Percentiles rank a stretch among this genome's conserved stretches.
Evolutionary conservation across 495 filamentous ascomycete genomes (phyloP).

Genomic region (Venustampulla echinocandica): DNA sequence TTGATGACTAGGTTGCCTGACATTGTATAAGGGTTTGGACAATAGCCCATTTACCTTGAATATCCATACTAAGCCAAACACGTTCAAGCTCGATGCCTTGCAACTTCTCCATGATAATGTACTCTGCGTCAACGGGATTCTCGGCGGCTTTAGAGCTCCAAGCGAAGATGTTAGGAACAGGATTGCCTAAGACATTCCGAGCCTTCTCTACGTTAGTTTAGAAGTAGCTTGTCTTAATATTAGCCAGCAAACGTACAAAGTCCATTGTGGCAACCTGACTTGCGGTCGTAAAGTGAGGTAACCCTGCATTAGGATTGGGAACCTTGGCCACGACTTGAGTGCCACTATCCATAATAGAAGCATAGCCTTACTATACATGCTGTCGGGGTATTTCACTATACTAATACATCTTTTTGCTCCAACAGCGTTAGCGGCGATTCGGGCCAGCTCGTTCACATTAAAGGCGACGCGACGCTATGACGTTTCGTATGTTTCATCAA

Average conservation of each 20-base stretch:
- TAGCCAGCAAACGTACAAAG: not conserved
- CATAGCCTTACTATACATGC: slow-evolving; percentile 2
- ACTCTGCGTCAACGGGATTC: slow-evolving; percentile 1
- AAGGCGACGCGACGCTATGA: slow-evolving; percentile 29
- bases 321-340: slow-evolving; percentile 1
- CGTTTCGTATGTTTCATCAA: slow-evolving; percentile 28
- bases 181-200: not conserved
- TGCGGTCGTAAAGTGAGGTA: not conserved
- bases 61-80: not conserved
- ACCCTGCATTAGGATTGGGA: slow-evolving; percentile 3
- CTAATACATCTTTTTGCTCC: slow-evolving; percentile 24
- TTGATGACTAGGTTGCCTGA: not conserved
- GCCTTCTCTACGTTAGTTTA: not conserved
- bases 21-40: not conserved
- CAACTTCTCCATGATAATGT: slow-evolving; percentile 1
- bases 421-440: slow-evolving; percentile 26
- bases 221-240: not conserved
- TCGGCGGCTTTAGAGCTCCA: not conserved
- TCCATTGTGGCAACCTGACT: slow-evolving; percentile 3
- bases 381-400: slow-evolving; percentile 17
- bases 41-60: not conserved
- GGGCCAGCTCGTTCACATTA: slow-evolving; percentile 27
- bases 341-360: slow-evolving; percentile 3
- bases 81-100: not conserved
- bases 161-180: slow-evolving; percentile 1